These are phyloP conservation scores for Ophiocordyceps camponoti-saundersi DNA, from an alignment of 2,329 filamentous ascomycete species.

Conservation along the genomic window DNA sequence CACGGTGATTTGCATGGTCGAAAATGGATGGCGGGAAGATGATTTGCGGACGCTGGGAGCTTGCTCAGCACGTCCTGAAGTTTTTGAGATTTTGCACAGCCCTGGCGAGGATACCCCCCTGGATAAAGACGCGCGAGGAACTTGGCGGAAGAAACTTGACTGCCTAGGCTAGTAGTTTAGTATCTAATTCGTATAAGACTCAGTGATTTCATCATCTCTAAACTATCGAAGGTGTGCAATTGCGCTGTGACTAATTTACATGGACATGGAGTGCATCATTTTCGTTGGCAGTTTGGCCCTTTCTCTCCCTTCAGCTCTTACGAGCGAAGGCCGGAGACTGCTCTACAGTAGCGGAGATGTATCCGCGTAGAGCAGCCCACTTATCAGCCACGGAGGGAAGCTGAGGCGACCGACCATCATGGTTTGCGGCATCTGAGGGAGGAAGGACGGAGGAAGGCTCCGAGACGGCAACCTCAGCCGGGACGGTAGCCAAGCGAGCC, in stretches of 20 bases:
- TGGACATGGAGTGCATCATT: too few species aligned
- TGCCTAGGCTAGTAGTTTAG: too few species aligned
- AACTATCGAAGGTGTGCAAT: too few species aligned
- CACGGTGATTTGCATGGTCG: neutral
- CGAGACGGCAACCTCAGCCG: conserved; percentile 5
- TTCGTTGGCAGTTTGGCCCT: too few species aligned
- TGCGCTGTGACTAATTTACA: too few species aligned
- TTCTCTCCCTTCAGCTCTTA: conserved; percentile 7
- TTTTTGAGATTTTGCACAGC: neutral
- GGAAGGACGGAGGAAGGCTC: neutral
- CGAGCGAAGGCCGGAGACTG: conserved; percentile 57
- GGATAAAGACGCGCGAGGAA: neutral
- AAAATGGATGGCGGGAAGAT: neutral
- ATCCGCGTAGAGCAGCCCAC: conserved; percentile 69
- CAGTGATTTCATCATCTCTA: too few species aligned
- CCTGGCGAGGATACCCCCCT: neutral
- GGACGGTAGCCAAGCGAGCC: conserved; percentile 46
- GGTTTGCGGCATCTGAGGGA: conserved; percentile 3
- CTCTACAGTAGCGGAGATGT: conserved; percentile 79
- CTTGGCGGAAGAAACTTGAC: too few species aligned
- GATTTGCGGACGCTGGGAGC: neutral
- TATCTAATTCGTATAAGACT: too few species aligned
- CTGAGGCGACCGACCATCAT: conserved; percentile 4
- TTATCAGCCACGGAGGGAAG: conserved; percentile 33
- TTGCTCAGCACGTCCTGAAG: too few species aligned